These are phyloP conservation scores for Hypoxylon sp. DNA, from an alignment of 2,329 filamentous ascomycete species.

Conservation along the genomic window DNA sequence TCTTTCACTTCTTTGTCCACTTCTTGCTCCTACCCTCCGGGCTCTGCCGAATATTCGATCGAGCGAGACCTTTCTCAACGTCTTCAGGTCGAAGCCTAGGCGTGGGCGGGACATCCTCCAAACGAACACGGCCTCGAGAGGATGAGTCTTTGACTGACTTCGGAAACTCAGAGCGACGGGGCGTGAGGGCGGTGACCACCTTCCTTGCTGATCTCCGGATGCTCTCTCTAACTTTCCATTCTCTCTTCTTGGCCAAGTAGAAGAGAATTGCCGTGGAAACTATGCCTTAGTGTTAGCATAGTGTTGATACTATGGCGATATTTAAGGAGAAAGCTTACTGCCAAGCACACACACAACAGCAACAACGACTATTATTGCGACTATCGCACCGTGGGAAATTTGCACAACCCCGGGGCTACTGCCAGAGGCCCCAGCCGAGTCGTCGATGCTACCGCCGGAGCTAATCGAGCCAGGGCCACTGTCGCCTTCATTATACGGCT, in stretches of 20 bases:
- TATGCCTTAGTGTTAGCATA: slow-evolving; percentile 47
- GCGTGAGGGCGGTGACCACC: slow-evolving; percentile 69
- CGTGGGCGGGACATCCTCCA: slow-evolving; percentile 68
- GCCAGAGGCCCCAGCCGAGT: slow-evolving; percentile 72
- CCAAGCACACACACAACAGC: slow-evolving; percentile 72
- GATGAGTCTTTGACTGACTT: slow-evolving; percentile 60
- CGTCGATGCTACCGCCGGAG: slow-evolving; percentile 53
- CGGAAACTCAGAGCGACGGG: slow-evolving; percentile 68
- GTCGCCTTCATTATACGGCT: slow-evolving; percentile 47
- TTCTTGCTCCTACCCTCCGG: slow-evolving; percentile 43
- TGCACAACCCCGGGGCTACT: slow-evolving; percentile 65
- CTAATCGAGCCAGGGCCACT: slow-evolving; percentile 46
- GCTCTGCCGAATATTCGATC: slow-evolving; percentile 41
- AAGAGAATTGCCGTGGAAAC: slow-evolving; percentile 74
- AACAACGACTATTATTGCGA: slow-evolving; percentile 79
- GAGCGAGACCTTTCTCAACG: slow-evolving; percentile 64
- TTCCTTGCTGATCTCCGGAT: slow-evolving; percentile 73
- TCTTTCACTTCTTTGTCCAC: slow-evolving; percentile 42
- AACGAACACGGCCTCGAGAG: slow-evolving; percentile 53
- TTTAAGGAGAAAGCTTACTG: slow-evolving; percentile 59
- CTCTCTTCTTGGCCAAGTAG: slow-evolving; percentile 82
- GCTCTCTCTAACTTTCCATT: slow-evolving; percentile 80
- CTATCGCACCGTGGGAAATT: slow-evolving; percentile 73
- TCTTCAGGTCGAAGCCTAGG: slow-evolving; percentile 63
- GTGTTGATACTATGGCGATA: background rate